Evolutionary conservation across 2,329 filamentous ascomycete species (phyloP).

Genomic region (Alternaria angustiovoidea): DNA sequence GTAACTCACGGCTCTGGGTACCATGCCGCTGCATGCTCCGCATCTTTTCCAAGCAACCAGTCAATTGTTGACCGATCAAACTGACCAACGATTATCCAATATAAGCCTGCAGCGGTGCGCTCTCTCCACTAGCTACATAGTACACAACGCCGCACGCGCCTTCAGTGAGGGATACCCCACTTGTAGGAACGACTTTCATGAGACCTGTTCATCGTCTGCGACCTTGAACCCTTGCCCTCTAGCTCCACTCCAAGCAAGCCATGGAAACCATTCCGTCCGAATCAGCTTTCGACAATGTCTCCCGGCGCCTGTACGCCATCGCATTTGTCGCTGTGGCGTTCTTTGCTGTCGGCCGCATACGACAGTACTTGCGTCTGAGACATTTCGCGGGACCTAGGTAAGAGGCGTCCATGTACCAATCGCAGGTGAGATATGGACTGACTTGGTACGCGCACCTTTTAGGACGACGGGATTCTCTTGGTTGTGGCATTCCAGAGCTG

Average conservation of each 20-base stretch:
- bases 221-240: constrained; percentile 8
- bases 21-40: constrained; percentile 1
- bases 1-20: neutral
- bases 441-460: neutral
- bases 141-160: constrained; percentile 1
- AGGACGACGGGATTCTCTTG: constrained; percentile 40
- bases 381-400: constrained; percentile 40
- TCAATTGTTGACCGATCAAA: neutral
- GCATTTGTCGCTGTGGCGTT: constrained; percentile 24
- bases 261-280: constrained; percentile 18
- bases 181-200: constrained; percentile 5
- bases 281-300: constrained; percentile 17
- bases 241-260: constrained; percentile 5
- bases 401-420: neutral
- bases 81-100: neutral
- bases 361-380: constrained; percentile 40
- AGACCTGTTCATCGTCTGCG: neutral
- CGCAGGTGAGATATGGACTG: neutral
- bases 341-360: constrained; percentile 26
- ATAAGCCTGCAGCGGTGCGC: constrained; percentile 1
- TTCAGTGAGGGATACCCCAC: constrained; percentile 10
- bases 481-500: constrained; percentile 44
- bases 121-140: constrained; percentile 11
- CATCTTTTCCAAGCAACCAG: neutral
- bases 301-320: constrained; percentile 22